phyloP scores from a whole-genome alignment of 331 rosid species.

The Malus hybrid region DNA sequence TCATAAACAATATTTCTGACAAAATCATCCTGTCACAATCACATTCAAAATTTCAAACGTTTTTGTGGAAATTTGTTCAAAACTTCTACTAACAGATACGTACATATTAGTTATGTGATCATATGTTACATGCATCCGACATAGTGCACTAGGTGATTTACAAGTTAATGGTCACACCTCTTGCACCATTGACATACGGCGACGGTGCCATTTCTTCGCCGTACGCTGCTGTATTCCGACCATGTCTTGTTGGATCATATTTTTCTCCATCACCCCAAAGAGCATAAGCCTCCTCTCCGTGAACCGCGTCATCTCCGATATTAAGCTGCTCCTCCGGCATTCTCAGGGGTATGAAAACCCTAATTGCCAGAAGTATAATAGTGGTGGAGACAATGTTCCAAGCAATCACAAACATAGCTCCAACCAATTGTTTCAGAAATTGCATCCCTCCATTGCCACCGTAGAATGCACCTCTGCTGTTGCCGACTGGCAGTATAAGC shows the following conservation, averaged over 20 bases:
- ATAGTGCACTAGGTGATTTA: constrained; percentile 3
- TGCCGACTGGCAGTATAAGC: constrained; percentile 36
- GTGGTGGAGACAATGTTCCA: constrained; percentile 92
- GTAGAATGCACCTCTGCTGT: constrained; percentile 76
- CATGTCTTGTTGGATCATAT: constrained; percentile 77
- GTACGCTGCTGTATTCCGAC: constrained; percentile 23
- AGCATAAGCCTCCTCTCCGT: constrained; percentile 95
- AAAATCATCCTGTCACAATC: background rate
- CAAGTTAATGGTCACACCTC: constrained; percentile 75
- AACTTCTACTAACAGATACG: constrained; percentile 19
- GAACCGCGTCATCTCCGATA: constrained; percentile 91
- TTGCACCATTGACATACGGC: constrained; percentile 80
- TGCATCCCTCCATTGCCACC: constrained; percentile 68
- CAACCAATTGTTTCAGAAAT: constrained; percentile 72
- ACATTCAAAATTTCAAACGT: background rate
- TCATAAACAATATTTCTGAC: no score
- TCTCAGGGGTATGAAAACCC: constrained; percentile 63
- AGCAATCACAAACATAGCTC: constrained; percentile 56
- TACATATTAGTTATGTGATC: background rate
- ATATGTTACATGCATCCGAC: background rate
- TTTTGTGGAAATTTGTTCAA: background rate
- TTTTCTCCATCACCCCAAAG: constrained; percentile 99
- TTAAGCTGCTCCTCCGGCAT: constrained; percentile 77
- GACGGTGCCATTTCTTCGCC: constrained; percentile 28
- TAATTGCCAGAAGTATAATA: constrained; percentile 52